These are phyloP conservation scores for Crucihimalaya himalaica DNA, from an alignment of 345 rosid genomes.

Conservation along the genomic window DNA sequence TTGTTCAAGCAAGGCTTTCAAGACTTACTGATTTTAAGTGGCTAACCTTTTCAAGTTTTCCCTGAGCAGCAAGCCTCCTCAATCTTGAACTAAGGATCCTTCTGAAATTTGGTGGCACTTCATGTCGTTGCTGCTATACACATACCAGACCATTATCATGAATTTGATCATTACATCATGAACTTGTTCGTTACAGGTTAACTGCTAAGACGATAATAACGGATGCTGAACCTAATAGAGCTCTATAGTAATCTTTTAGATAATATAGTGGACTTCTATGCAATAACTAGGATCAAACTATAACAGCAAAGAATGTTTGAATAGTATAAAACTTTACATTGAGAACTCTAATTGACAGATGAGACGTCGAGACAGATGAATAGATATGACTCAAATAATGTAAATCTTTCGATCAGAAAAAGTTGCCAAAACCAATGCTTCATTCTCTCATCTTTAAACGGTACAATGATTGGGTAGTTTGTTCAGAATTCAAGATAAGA, in stretches of 20 bases:
- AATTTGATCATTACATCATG: slow-evolving; percentile 10
- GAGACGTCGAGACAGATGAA: too few relatives aligned
- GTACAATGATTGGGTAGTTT: slow-evolving; percentile 7
- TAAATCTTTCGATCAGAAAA: background rate
- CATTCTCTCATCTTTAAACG: slow-evolving; percentile 11
- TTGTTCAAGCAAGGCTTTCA: slow-evolving; percentile 29
- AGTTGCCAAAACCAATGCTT: slow-evolving; percentile 1
- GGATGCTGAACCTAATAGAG: slow-evolving; percentile 13
- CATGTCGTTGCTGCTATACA: slow-evolving; percentile 59
- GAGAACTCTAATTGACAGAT: background rate
- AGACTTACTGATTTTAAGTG: slow-evolving; percentile 37
- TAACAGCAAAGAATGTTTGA: background rate
- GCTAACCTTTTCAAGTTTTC: slow-evolving; percentile 73
- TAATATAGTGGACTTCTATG: slow-evolving; percentile 6
- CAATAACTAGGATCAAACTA: slow-evolving; percentile 1
- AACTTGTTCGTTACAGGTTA: slow-evolving; percentile 1
- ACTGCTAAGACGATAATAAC: background rate
- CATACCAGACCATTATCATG: slow-evolving; percentile 17
- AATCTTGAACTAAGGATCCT: slow-evolving; percentile 63
- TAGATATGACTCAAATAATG: background rate
- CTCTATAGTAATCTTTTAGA: background rate
- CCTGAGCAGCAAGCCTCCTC: slow-evolving; percentile 72
- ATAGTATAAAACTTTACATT: background rate
- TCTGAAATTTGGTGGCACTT: slow-evolving; percentile 64
- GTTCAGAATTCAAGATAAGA: slow-evolving; percentile 3